Evolutionary conservation across 169 alveolate species (phyloP), one percentile per base, ranked within the genome.

Genomic region (Cryptosporidium felis): DNA sequence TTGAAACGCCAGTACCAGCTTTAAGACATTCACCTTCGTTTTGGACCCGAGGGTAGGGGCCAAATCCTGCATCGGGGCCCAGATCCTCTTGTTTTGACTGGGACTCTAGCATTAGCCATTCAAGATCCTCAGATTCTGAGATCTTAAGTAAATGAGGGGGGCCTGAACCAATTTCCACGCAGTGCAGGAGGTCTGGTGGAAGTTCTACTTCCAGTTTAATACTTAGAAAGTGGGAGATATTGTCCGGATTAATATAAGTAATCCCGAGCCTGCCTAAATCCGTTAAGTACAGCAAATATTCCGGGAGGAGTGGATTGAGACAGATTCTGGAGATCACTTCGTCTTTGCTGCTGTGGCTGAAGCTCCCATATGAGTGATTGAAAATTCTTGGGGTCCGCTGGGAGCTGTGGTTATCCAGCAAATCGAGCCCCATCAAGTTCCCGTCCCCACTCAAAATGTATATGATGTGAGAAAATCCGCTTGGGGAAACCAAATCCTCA

Each of bases 381-480:
- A 23, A 16, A 6, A 28, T 5, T 16, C 4, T 5, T 5, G 12
- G 51, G 51, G n/a, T 14, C n/a, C n/a, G 12, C n/a, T 44, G n/a
- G n/a, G 12, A 44, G 12, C 28, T 51, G 32, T 49, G 28, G 14
- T 10, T 9, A 14, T 53, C 32, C 10, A 74, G 42, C n/a, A 56
- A 6, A 38, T 74, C 85, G 9, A 74, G 18, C 10, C 65, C 67
- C 2, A 74, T 38, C 10, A 74, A 28, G 32, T 21, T 74, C 1
- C 85, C 85, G 5, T 74, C 85, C 3, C 85, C 85, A 36, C 49
- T 51, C 21, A 36, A 26, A 10, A 74, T 16, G 28, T 74, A 74
- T n/a, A 74, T 53, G 36, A 74, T 53, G 23, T 74, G 85, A 30
- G 85, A 56, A 36, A 40, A 74, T 10, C 67, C 85, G n/a, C 28